These are phyloP conservation scores for Zygosaccharomyces bisporus DNA, from an alignment of 805 yeast genomes.

Conservation along the genomic window DNA sequence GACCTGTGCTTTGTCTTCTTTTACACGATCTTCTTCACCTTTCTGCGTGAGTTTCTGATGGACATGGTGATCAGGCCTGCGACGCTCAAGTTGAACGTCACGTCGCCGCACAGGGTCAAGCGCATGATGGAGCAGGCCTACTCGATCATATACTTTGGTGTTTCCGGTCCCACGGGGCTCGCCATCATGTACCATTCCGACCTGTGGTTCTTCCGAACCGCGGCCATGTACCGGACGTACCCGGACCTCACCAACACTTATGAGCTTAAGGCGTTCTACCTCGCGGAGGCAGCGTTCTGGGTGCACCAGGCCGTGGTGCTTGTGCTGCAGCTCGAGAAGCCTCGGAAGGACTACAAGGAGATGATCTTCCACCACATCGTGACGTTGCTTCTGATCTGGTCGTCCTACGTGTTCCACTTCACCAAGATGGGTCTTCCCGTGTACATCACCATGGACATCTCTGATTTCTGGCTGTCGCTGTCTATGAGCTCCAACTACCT, in stretches of 20 bases:
- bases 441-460: conserved; percentile 92
- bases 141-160: conserved; percentile 72
- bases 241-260: conserved; percentile 77
- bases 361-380: conserved; percentile 89
- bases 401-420: conserved; percentile 89
- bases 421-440: conserved; percentile 92
- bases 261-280: conserved; percentile 73
- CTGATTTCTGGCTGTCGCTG: conserved; percentile 80
- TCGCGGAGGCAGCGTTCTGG: conserved; percentile 97
- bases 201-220: conserved; percentile 85
- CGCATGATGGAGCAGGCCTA: conserved; percentile 95
- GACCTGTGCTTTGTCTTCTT: conserved; percentile 78
- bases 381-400: conserved; percentile 81
- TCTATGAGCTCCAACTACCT: conserved; percentile 88
- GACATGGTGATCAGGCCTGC: conserved; percentile 72
- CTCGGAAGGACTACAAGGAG: conserved; percentile 90
- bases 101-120: conserved; percentile 48
- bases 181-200: conserved; percentile 83
- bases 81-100: conserved; percentile 50
- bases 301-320: conserved; percentile 88
- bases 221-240: conserved; percentile 70
- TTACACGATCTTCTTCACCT: conserved; percentile 84
- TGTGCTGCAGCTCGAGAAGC: conserved; percentile 82
- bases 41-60: conserved; percentile 87
- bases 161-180: conserved; percentile 81